A percentile compares a stretch with the other conserved stretches of the same genome.
phyloP scores from a whole-genome alignment of 768 basidiomycete genomes.

The Rhizopogon roseolus region DNA sequence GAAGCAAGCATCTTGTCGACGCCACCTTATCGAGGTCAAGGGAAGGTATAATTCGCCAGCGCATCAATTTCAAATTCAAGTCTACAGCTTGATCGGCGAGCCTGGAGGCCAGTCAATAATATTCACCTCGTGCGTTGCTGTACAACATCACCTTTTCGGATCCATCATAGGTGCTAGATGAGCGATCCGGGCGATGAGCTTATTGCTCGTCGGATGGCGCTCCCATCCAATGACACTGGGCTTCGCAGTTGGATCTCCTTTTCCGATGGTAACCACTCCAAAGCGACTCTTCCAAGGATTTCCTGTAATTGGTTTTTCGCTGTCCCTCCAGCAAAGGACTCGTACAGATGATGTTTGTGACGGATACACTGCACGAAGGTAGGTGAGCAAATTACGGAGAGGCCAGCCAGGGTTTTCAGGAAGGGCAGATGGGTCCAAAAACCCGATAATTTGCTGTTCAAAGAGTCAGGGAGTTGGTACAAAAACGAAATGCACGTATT shows the following conservation, averaged over 20 bases:
- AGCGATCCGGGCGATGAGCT: slow-evolving; percentile 80
- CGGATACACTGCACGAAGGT: slow-evolving; percentile 61
- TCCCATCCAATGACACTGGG: slow-evolving; percentile 92
- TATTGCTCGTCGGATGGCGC: slow-evolving; percentile 75
- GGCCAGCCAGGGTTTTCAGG: slow-evolving; percentile 84
- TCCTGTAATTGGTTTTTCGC: slow-evolving; percentile 38
- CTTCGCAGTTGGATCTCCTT: slow-evolving; percentile 16
- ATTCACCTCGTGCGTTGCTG: neutral
- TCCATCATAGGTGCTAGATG: slow-evolving; percentile 98
- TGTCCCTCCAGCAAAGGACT: slow-evolving; percentile 76
- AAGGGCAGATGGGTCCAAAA: slow-evolving; percentile 83
- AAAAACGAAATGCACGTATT: neutral
- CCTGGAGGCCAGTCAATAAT: slow-evolving; percentile 31
- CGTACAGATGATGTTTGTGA: slow-evolving; percentile 43
- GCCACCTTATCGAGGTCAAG: slow-evolving; percentile 89
- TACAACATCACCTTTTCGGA: slow-evolving; percentile 56
- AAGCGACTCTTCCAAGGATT: slow-evolving; percentile 59
- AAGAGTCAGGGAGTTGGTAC: neutral
- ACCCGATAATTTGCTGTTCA: slow-evolving; percentile 48
- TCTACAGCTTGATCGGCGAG: slow-evolving; percentile 97
- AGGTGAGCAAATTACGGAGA: slow-evolving; percentile 85
- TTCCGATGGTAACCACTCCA: slow-evolving; percentile 38
- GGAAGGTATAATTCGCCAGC: slow-evolving; percentile 90
- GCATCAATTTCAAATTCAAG: slow-evolving; percentile 95
- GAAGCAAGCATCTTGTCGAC: slow-evolving; percentile 70